Base-by-base conservation (phyloP, 129 eudicot species). In the Artemisia annua region DNA sequence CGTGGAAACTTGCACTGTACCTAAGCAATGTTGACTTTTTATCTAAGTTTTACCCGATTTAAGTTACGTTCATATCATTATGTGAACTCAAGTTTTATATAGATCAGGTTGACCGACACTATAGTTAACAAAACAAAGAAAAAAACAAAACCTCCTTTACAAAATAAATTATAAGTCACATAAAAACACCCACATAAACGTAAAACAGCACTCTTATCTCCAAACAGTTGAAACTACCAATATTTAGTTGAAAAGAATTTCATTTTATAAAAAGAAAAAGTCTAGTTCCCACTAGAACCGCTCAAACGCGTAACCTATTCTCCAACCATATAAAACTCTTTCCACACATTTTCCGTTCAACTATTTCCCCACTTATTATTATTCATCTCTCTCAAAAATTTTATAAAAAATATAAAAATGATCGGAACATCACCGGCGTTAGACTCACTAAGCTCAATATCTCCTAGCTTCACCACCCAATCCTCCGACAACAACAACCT, bases 381-480 rank as follows among this genome's bases (percentile, higher is more conserved):
- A 2, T 22, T 35, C 13, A 35, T 70, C 14, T 69, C 18, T 73
- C 48, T 60, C 44, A 7, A 39, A 30, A 3, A 30, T 3, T 30
- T 30, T 30, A 39, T 5, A 35, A 35, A 35, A 35, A 35, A 35
- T 0, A 13, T 11, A 57, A 20, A 17, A 71, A 63, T 57, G 68
- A 68, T 59, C 63, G 20, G 28, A 30, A 14, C 24, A 1, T 16
- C 70, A 52, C 74, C 62, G 74, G 68, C 63, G 63, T 8, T 32
- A 49, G 48, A 22, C 26, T 15, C 67, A 66, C 54, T 83, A 24
- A 67, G 48, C 63, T 59, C 74, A 0, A 58, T 71, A 53, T 82
- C 96, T 4, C 90, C 90, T 0, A 88, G 92, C 72, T 91, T 91
- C 88, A 86, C 76, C 78, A 71, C 70, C 64, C 74, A 86, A 57